These are phyloP conservation scores for Glarea lozoyensis DNA, from an alignment of 495 filamentous ascomycete genomes.

Conservation along the genomic window DNA sequence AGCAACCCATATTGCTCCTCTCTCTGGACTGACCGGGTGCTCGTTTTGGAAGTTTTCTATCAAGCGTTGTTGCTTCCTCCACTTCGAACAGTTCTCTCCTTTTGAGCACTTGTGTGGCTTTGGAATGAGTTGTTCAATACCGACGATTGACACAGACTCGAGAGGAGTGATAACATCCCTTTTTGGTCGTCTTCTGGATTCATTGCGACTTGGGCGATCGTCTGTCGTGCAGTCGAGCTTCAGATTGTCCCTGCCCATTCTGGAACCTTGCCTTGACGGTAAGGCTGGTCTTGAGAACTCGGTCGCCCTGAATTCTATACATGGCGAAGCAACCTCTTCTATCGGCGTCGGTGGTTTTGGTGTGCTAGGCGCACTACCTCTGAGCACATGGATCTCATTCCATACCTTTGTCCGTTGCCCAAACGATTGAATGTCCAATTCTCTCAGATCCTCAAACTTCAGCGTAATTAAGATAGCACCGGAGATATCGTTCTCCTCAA, in stretches of 20 bases:
- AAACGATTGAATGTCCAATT: conserved; percentile 88
- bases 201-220: conserved; percentile 25
- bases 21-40: conserved; percentile 49
- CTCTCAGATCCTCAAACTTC: conserved; percentile 89
- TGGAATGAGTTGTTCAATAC: conserved; percentile 79
- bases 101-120: conserved; percentile 82
- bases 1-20: conserved; percentile 52
- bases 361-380: conserved; percentile 48
- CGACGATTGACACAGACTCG: conserved; percentile 86
- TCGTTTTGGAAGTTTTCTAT: conserved; percentile 58
- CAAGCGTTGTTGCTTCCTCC: conserved; percentile 60
- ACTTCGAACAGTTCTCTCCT: conserved; percentile 82
- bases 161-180: conserved; percentile 57
- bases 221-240: conserved; percentile 16
- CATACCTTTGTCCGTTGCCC: conserved; percentile 81
- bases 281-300: too few relatives aligned
- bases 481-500: conserved; percentile 83
- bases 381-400: conserved; percentile 68
- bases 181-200: conserved; percentile 35
- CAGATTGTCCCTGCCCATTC: conserved; percentile 28
- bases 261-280: conserved; percentile 24
- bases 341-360: conserved; percentile 47
- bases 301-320: conserved; percentile 18
- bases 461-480: conserved; percentile 75
- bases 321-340: conserved; percentile 33